Evolutionary conservation across 495 filamentous ascomycete species (phyloP).

Genomic region (Cryomyces antarcticus): DNA sequence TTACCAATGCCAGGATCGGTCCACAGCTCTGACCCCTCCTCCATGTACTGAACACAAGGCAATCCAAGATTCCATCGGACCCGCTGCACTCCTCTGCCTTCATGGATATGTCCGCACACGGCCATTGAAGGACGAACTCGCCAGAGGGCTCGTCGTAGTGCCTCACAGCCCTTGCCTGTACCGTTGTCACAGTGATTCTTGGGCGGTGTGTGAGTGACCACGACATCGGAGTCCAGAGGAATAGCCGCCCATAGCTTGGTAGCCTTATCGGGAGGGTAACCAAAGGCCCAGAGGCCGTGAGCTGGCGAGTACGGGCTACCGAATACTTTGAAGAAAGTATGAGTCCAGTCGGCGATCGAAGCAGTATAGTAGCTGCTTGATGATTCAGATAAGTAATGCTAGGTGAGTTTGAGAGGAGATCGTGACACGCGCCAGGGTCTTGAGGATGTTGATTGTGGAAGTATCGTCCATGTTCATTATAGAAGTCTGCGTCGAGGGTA

Average conservation of each 20-base stretch:
- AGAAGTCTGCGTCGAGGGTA: conserved; percentile 45
- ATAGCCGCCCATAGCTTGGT: conserved; percentile 25
- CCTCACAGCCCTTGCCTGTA: conserved; percentile 14
- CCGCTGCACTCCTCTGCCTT: conserved; percentile 25
- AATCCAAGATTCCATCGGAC: conserved; percentile 30
- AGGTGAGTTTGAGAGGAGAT: conserved; percentile 30
- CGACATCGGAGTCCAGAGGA: conserved; percentile 15
- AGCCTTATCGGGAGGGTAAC: conserved; percentile 33
- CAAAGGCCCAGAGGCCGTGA: conserved; percentile 50
- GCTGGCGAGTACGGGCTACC: conserved; percentile 51
- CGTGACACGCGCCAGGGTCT: conserved; percentile 31
- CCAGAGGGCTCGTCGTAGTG: conserved; percentile 8
- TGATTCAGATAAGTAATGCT: conserved; percentile 49
- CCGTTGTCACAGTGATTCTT: conserved; percentile 11
- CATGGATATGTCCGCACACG: conserved; percentile 20
- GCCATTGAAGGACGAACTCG: conserved; percentile 15
- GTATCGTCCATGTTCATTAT: conserved; percentile 29
- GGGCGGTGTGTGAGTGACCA: conserved; percentile 21
- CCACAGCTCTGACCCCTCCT: conserved; percentile 20
- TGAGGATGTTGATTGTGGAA: conserved; percentile 42
- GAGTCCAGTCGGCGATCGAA: conserved; percentile 34
- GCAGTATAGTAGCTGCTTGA: conserved; percentile 32
- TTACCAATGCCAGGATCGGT: conserved; percentile 25
- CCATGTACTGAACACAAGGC: conserved; percentile 11
- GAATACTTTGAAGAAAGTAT: conserved; percentile 51